Conservation (phyloP, 345 rosid genomes). For the Eucalyptus viminalis region DNA sequence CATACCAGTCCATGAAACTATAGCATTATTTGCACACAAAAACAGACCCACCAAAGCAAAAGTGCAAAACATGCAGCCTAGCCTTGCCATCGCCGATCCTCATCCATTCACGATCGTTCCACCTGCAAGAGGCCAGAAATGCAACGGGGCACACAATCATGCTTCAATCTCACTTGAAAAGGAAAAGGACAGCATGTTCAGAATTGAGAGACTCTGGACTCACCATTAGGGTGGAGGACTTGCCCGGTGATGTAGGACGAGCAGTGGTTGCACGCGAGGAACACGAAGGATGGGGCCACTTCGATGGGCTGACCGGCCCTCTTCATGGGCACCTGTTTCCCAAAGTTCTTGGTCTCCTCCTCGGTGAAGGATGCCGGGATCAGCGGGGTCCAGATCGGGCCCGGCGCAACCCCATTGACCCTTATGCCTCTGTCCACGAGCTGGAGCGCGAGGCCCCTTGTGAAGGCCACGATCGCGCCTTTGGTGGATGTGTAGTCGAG, state of each 20-base stretch:
- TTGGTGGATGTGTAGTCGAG: slow-evolving; percentile 28
- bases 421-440: slow-evolving; percentile 17
- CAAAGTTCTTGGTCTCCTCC: slow-evolving; percentile 34
- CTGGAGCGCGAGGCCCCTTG: slow-evolving; percentile 25
- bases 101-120: slow-evolving; percentile 36
- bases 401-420: slow-evolving; percentile 30
- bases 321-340: slow-evolving; percentile 50
- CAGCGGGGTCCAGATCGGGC: slow-evolving; percentile 29
- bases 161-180: not conserved
- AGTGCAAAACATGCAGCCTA: not conserved
- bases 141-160: not conserved
- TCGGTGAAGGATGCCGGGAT: slow-evolving; percentile 46
- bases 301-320: slow-evolving; percentile 78
- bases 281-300: slow-evolving; percentile 58
- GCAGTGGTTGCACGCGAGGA: slow-evolving; percentile 66
- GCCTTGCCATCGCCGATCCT: not conserved
- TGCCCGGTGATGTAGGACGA: slow-evolving; percentile 80
- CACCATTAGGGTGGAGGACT: slow-evolving; percentile 77
- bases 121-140: slow-evolving; percentile 2
- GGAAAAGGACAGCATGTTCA: not conserved
- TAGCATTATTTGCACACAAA: not conserved
- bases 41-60: not conserved
- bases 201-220: not conserved
- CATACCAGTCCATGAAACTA: not conserved
- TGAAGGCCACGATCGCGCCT: slow-evolving; percentile 27